Evolutionary conservation across 345 rosid species (phyloP), one percentile per base, ranked within the genome.

Genomic region (Rubroshorea leprosula): DNA sequence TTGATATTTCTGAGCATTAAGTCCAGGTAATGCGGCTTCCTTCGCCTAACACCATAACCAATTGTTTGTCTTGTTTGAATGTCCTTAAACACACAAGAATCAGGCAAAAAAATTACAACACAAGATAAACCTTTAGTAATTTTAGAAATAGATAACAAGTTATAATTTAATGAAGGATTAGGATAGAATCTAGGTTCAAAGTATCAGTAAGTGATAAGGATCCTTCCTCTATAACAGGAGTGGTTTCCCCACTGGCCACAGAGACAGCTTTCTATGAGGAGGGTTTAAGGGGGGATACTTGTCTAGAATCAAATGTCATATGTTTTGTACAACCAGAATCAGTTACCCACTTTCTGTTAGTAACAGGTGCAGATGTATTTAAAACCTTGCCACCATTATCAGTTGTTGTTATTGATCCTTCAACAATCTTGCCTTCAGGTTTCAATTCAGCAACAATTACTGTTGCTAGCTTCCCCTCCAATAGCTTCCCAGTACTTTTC

Each of bases 21-120:
- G 22, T 60, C 63, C 15, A 58, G 1, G 20, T 16, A 53, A 26
- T 53, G 24, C 16, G 15, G 2, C 15, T 26, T 26, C 15, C 26
- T n/a, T n/a, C 19, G 15, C 38, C 50, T 49, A 60, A 49, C 20
- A 60, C 41, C 24, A 59, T 6, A 59, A 17, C 63, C 63, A 59
- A 59, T 59, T 17, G 14, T 58, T 5, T 45, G 6, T 22, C 15
- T 27, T 27, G 31, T 27, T 27, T 27, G 31, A 8, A 51, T 54
- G 25, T 63, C 52, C 44, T 63, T 43, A 44, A 63, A 62, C 1
- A 63, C 52, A 53, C 20, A 63, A 43, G 23, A 51, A 12, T 39
- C 9, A 52, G 43, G 66, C 48, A 19, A 31, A 61, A 61, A 49
- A 61, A 61, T 61, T 2, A 35, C 57, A 61, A 51, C 8, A 35